Percentiles rank a stretch among this genome's conserved stretches.
phyloP scores from a whole-genome alignment of 2,329 filamentous ascomycete species.

The Aplosporella prunicola region DNA sequence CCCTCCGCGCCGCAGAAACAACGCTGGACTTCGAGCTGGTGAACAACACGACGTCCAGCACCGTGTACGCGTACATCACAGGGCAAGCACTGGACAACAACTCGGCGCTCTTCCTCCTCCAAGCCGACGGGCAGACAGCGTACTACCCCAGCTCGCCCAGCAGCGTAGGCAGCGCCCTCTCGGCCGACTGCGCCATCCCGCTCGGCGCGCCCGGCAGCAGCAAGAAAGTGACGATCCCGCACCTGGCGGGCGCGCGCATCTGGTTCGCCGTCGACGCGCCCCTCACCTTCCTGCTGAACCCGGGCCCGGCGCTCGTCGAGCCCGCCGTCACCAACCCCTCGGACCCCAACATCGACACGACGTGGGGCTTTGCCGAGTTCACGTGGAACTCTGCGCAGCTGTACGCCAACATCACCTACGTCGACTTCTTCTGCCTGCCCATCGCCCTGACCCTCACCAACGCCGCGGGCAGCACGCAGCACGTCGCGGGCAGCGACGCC shows the following conservation, averaged over 20 bases:
- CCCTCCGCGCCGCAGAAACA: background rate
- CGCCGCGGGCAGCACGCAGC: slow-evolving; percentile 29
- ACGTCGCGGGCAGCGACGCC: slow-evolving; percentile 48
- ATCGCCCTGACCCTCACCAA: slow-evolving; percentile 37
- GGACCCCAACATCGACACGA: slow-evolving; percentile 37
- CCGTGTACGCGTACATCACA: slow-evolving; percentile 61
- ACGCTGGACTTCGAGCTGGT: slow-evolving; percentile 53
- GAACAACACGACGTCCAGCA: slow-evolving; percentile 54
- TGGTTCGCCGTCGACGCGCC: slow-evolving; percentile 57
- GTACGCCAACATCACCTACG: slow-evolving; percentile 54
- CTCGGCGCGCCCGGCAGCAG: slow-evolving; percentile 53
- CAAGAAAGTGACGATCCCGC: slow-evolving; percentile 55
- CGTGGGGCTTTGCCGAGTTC: slow-evolving; percentile 41
- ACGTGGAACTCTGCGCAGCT: slow-evolving; percentile 39
- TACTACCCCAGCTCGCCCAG: slow-evolving; percentile 56
- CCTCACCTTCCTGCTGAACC: slow-evolving; percentile 62
- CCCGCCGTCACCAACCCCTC: slow-evolving; percentile 59
- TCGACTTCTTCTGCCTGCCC: slow-evolving; percentile 58
- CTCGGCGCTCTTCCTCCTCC: slow-evolving; percentile 52
- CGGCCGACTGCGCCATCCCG: slow-evolving; percentile 51
- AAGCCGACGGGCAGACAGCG: slow-evolving; percentile 54
- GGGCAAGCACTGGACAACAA: slow-evolving; percentile 53
- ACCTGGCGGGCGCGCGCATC: slow-evolving; percentile 60
- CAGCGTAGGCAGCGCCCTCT: slow-evolving; percentile 41
- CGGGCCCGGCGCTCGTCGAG: slow-evolving; percentile 62